phyloP scores from a whole-genome alignment of 306 rosid genomes.

The Vigna trinervia region DNA sequence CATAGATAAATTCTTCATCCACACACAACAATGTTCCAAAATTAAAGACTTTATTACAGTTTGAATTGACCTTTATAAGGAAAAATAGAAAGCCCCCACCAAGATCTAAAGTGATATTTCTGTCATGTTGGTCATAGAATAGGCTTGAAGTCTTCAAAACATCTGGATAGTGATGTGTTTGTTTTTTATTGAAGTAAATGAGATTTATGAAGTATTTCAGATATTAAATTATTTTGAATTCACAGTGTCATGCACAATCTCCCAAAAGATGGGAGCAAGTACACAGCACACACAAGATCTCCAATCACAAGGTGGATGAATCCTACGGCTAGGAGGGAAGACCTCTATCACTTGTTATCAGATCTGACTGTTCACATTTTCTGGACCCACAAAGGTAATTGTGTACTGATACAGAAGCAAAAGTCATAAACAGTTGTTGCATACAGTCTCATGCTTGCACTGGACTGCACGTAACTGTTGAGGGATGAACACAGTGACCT shows the following conservation, averaged over 20 bases:
- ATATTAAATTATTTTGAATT: too few relatives aligned
- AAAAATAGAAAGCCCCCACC: background rate
- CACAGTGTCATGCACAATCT: background rate
- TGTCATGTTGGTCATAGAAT: background rate
- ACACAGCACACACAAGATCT: background rate
- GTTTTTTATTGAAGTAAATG: too few relatives aligned
- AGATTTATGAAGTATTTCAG: too few relatives aligned
- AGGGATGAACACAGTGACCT: conserved; percentile 30
- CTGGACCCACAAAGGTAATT: background rate
- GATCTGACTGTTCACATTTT: background rate
- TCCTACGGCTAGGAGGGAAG: background rate
- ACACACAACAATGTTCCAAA: background rate
- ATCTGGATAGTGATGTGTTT: too few relatives aligned
- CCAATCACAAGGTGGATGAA: background rate
- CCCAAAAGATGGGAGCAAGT: conserved; percentile 9
- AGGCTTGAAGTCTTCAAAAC: too few relatives aligned
- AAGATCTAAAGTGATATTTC: background rate
- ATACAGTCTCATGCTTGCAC: background rate
- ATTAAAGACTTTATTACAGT: background rate
- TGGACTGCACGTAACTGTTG: conserved; percentile 34
- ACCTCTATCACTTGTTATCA: background rate
- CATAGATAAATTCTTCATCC: too few relatives aligned
- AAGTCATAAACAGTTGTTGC: conserved; percentile 3
- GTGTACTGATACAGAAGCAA: background rate
- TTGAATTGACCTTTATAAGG: background rate